Evolutionary conservation across 331 rosid genomes (phyloP), one percentile per base, ranked within the genome.

Genomic region (Rhamnella rubrinervis): DNA sequence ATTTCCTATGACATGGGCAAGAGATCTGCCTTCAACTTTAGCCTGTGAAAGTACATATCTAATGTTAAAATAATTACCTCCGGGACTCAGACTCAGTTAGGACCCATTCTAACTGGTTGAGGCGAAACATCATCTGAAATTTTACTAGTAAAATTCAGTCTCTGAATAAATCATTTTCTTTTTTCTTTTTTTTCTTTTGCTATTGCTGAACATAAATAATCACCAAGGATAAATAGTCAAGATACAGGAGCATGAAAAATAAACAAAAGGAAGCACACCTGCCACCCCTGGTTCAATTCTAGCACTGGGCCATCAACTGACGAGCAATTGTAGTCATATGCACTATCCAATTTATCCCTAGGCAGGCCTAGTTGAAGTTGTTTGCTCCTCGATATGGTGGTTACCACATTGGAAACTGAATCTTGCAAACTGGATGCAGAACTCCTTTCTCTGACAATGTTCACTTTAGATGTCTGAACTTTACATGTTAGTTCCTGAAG

Each of bases 401-500:
- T 77, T 17, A 40, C 76, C 41, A 68, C 19, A 71, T 71, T 63
- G 56, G 82, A 59, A 72, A 55, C 59, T 60, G 72, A 66, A 61
- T 83, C 85, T 66, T 70, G 81, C 44, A 75, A 80, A 59, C 74
- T 63, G 59, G 85, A 74, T 4, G 28, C 78, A 51, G 83, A 82
- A 59, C 76, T 66, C 25, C 63, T 84, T 61, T 85, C 97, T 61
- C 73, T 59, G 39, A 61, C 69, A 68, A 70, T 61, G 81, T 81
- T 74, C 52, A 71, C 64, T 14, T 73, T 86, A 65, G 96, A 77
- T 56, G 77, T 63, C 79, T 80, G 84, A 61, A 93, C 84, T 80
- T 79, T 87, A 71, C 79, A 75, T 55, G 89, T 59, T 78, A 93
- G 77, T 70, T 91, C 98, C 65, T 84, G 91, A 61, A 93, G 91